These are phyloP conservation scores for Lophiotrema nucula DNA, from an alignment of 495 filamentous ascomycete genomes.

Conservation along the genomic window DNA sequence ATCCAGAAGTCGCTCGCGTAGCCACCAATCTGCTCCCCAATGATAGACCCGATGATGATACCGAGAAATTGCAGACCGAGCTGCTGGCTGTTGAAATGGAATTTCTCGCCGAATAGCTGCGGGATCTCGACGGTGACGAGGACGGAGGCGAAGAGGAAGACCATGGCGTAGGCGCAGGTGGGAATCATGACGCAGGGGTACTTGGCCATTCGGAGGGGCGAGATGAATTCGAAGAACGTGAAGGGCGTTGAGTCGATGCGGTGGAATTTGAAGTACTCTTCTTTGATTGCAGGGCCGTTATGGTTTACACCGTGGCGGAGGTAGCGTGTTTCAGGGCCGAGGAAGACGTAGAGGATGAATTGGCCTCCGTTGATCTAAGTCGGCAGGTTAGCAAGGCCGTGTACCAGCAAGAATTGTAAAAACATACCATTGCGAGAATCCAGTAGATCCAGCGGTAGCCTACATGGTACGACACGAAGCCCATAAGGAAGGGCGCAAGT, in stretches of 20 bases:
- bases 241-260: conserved; percentile 53
- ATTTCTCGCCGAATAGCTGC: conserved; percentile 51
- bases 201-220: conserved; percentile 46
- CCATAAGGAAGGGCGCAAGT: conserved; percentile 33
- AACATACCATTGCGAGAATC: conserved; percentile 45
- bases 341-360: conserved; percentile 54
- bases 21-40: conserved; percentile 58
- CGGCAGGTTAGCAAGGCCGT: too few species aligned
- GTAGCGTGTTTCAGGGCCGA: conserved; percentile 58
- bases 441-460: conserved; percentile 38
- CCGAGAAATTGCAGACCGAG: conserved; percentile 54
- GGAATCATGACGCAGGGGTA: conserved; percentile 50
- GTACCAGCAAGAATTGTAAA: too few species aligned
- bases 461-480: conserved; percentile 34
- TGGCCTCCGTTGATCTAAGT: conserved; percentile 53
- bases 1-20: conserved; percentile 52
- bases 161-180: conserved; percentile 51
- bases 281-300: conserved; percentile 37
- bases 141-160: conserved; percentile 52
- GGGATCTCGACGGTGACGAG: conserved; percentile 55
- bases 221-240: conserved; percentile 48
- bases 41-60: conserved; percentile 53
- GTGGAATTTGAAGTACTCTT: conserved; percentile 46
- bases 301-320: conserved; percentile 28
- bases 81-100: conserved; percentile 53